Evolutionary conservation across 2,329 filamentous ascomycete species (phyloP).

Genomic region (Teratosphaeria gauchensis): DNA sequence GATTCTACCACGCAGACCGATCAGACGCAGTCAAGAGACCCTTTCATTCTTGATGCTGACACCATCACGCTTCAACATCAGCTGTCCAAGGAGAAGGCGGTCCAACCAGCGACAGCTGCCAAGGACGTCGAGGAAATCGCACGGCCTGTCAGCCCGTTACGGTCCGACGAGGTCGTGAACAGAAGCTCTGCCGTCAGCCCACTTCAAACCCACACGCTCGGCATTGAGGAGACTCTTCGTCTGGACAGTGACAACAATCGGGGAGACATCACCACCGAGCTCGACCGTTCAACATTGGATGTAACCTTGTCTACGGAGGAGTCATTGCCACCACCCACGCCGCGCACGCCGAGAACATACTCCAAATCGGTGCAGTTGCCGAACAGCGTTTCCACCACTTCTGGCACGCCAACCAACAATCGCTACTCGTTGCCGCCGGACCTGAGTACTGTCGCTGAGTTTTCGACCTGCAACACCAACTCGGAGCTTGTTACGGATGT

Average conservation of each 20-base stretch:
- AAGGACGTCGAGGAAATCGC: neutral
- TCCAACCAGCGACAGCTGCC: neutral
- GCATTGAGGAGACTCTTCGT: slow-evolving; percentile 20
- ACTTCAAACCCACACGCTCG: slow-evolving; percentile 20
- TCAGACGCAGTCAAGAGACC: slow-evolving; percentile 24
- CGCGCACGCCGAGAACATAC: slow-evolving; percentile 22
- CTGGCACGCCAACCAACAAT: slow-evolving; percentile 16
- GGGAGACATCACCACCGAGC: slow-evolving; percentile 3
- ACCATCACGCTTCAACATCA: slow-evolving; percentile 25
- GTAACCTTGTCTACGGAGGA: slow-evolving; percentile 9
- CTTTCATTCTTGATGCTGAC: slow-evolving; percentile 24
- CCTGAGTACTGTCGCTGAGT: slow-evolving; percentile 22
- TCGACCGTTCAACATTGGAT: slow-evolving; percentile 4
- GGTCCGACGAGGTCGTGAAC: slow-evolving; percentile 19
- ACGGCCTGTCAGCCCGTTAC: slow-evolving; percentile 23
- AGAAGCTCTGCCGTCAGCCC: slow-evolving; percentile 27
- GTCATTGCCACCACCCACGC: slow-evolving; percentile 16
- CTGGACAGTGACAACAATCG: slow-evolving; percentile 1
- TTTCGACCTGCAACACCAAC: slow-evolving; percentile 19
- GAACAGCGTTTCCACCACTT: slow-evolving; percentile 10
- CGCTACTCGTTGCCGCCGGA: slow-evolving; percentile 24
- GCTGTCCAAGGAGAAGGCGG: slow-evolving; percentile 9
- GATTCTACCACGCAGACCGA: slow-evolving; percentile 20
- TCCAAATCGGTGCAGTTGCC: slow-evolving; percentile 25
- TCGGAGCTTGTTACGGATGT: slow-evolving; percentile 28